Conservation (phyloP, 1,139 yeast species). For the Hyphopichia burtonii region DNA sequence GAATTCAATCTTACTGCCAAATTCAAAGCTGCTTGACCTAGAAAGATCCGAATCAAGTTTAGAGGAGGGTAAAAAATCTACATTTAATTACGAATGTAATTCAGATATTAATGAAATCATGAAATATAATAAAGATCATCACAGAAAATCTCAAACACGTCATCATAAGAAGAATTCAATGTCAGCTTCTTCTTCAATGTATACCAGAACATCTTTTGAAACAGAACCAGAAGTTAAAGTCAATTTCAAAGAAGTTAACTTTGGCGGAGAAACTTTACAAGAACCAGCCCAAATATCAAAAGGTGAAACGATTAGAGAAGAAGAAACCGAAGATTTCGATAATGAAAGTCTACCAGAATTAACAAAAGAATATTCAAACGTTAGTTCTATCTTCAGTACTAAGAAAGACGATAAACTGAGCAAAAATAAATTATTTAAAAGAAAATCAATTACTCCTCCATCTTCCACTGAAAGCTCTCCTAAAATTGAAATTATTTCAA, state of each 20-base stretch:
- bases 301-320: constrained; percentile 2
- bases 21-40: background rate
- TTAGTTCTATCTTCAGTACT: constrained; percentile 22
- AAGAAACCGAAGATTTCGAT: constrained; percentile 5
- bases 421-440: background rate
- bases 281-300: constrained; percentile 1
- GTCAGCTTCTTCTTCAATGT: background rate
- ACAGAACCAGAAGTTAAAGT: constrained; percentile 7
- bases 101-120: constrained; percentile 15
- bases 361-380: constrained; percentile 17
- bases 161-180: background rate
- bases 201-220: background rate
- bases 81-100: constrained; percentile 9
- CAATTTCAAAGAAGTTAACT: constrained; percentile 10
- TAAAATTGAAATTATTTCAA: background rate
- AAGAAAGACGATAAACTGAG: constrained; percentile 4
- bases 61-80: background rate
- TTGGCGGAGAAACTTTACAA: constrained; percentile 5
- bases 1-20: background rate
- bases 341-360: constrained; percentile 1
- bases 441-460: background rate
- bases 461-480: background rate
- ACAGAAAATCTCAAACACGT: constrained; percentile 3
- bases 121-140: constrained; percentile 12
- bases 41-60: background rate